These are phyloP conservation scores for Populus ilicifolia DNA, from an alignment of 345 rosid genomes.

Conservation along the genomic window DNA sequence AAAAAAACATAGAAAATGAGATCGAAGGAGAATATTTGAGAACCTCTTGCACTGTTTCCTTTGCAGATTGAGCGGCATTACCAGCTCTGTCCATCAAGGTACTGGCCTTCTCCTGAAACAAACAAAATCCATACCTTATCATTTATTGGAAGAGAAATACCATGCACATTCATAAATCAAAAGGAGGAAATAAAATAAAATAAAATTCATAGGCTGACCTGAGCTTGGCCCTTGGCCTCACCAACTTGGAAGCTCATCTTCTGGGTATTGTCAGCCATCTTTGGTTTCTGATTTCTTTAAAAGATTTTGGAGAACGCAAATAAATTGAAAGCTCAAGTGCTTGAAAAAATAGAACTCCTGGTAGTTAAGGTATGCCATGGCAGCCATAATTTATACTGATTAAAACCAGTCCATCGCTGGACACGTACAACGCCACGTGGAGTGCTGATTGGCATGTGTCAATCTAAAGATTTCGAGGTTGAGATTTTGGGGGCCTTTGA, in stretches of 20 bases:
- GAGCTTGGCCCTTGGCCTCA: conserved; percentile 52
- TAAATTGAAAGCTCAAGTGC: background rate
- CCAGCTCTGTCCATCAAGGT: conserved; percentile 52
- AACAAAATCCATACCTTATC: background rate
- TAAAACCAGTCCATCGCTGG: background rate
- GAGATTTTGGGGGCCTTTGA: conserved; percentile 5
- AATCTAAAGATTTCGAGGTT: no score
- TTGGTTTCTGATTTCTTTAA: background rate
- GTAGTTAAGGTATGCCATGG: background rate
- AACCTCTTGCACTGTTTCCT: conserved; percentile 59
- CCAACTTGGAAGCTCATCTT: conserved; percentile 44
- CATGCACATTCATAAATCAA: no score
- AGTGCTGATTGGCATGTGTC: no score
- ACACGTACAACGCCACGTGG: conserved; percentile 1
- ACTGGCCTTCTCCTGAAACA: conserved; percentile 55
- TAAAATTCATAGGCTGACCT: conserved; percentile 21
- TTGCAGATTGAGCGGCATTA: conserved; percentile 60
- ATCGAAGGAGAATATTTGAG: background rate
- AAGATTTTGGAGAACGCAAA: background rate
- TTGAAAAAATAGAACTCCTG: no score
- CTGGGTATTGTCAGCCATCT: conserved; percentile 19
- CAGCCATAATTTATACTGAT: conserved; percentile 8
- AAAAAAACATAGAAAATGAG: background rate
- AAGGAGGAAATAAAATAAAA: no score
- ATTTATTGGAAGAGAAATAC: background rate